Base-by-base conservation (phyloP, 148 eudicot species). In the Hydrangea macrophylla region DNA sequence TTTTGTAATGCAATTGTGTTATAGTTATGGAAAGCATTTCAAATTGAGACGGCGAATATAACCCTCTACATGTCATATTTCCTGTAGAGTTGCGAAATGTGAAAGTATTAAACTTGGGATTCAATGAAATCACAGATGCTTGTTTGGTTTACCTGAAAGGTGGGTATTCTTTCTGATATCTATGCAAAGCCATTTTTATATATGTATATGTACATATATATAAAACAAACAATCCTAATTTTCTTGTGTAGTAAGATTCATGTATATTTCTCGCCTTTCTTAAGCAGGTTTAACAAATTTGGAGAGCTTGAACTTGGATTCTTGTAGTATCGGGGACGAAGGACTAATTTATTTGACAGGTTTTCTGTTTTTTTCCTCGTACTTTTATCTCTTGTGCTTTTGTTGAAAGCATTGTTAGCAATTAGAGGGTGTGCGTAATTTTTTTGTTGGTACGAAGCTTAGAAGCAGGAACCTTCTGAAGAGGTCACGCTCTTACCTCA, bases 261-360 rank as follows among this genome's bases (percentile, higher is more conserved):
- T 44, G 28, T 64, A 28, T 64, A 40, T 56, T 60, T 40, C 35
- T 23, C 18, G 26, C 22, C 36, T 75, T 15, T 13, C 30, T 59
- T 27, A 55, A 48, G 69, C 88, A 94, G 99, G 84, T 79, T 77
- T 90, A 61, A 76, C 75, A 30, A 82, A 84, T 77, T 72, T 94
- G 85, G 99, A 90, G 83, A 88, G 79, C 75, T 84, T 94, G 76
- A 94, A 94, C 81, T 76, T 94, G 35, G 99, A 94, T 72, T 94
- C 97, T 11, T 94, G 99, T 69, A 79, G 84, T 75, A 87, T 94
- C 72, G 74, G 82, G 20, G 97, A 88, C 81, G 93, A 87, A 53
- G 91, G 94, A 67, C 84, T 90, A 72, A 74, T 74, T 36, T 75
- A 87, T 72, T 76, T 94, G 77, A 62, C 85, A 78, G 88, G 88